Evolutionary conservation across 768 basidiomycete species (phyloP), one percentile per base, ranked within the genome.

Genomic region (Psilocybe sp.): DNA sequence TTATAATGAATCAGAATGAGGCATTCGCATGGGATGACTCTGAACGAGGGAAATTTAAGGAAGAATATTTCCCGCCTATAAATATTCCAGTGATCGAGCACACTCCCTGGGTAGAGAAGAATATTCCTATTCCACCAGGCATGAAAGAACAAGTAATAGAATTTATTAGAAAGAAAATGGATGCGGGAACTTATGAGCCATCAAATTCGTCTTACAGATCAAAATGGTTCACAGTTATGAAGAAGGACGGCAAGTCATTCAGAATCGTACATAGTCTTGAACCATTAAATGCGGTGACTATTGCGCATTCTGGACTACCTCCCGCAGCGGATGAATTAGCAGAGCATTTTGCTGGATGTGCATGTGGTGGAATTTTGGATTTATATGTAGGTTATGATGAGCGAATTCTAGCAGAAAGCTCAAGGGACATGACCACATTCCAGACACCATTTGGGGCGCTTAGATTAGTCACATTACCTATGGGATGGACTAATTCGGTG

Each of bases 191-290:
- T 0, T 75, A 75, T 43, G 56, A 60, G 36, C 49, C 51, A 3
- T 60, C 56, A 5, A 60, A 55, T 32, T 57, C 52, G 1, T 70
- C 68, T 0, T 77, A 75, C 33, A 3, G 23, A 3, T 28, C 23
- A 7, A 28, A 28, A 7, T 28, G 23, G 23, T 76, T 75, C 44
- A 71, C 66, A 37, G 64, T 75, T 1, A 10, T 60, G 12, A 69
- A 70, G 55, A 68, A 69, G 47, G 64, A 69, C 45, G 60, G 66
- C 5, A 64, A 64, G 44, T 60, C 46, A 39, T 49, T 74, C 0
- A 45, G 61, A 1, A 31, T 69, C 1, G 70, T 74, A 0, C 70
- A 72, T 43, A 61, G 65, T 56, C 46, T 74, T 4, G 63, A 74
- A 50, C 67, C 62, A 0, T 55, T 74, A 0, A 74, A 74, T 51